Conservation (phyloP, 176 grass and related monocot species). For the Zoysia pacifica region DNA sequence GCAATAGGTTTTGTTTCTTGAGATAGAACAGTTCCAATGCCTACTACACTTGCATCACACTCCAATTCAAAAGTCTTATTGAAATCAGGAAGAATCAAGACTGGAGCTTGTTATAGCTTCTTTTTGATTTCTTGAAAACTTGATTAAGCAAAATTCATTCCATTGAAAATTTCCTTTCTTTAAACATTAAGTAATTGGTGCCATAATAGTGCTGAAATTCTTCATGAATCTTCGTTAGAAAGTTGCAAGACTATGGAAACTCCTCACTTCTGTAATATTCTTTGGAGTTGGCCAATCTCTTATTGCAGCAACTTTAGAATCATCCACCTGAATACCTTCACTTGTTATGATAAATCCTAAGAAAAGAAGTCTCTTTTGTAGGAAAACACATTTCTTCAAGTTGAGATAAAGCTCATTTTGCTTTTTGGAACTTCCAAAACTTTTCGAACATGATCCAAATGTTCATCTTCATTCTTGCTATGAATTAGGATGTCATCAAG, state of each 20-base stretch:
- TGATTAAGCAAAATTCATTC: neutral
- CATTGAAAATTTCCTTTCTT: neutral
- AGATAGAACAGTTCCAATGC: neutral
- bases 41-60: neutral
- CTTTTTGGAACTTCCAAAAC: neutral
- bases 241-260: neutral
- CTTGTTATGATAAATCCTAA: neutral
- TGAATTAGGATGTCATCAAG: slow-evolving; percentile 17
- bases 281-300: neutral
- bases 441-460: neutral
- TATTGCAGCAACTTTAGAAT: neutral
- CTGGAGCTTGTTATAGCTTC: neutral
- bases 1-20: slow-evolving; percentile 6
- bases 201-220: neutral
- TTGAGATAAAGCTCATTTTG: slow-evolving; percentile 8
- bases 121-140: too few species aligned
- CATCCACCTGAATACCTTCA: neutral
- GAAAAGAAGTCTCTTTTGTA: neutral
- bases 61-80: neutral
- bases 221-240: slow-evolving; percentile 16
- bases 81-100: neutral
- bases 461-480: neutral
- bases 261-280: neutral
- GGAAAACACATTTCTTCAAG: neutral
- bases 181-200: neutral